Base-by-base conservation (phyloP, 2,329 filamentous ascomycete species). In the Cephalotrichum gorgonifer region DNA sequence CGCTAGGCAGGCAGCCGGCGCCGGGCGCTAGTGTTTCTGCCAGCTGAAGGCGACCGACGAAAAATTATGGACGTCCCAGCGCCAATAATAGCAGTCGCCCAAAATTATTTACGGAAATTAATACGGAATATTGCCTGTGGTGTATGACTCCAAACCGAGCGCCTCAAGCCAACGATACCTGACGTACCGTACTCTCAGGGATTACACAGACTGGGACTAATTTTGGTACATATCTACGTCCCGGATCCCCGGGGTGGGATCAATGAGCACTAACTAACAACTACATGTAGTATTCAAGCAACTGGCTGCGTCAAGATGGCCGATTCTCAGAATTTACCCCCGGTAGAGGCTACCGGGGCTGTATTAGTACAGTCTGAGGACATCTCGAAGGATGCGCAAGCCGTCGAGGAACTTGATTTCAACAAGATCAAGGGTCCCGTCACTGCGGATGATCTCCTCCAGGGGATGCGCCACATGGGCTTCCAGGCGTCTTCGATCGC, bases 391-490 rank as follows among this genome's bases (percentile, higher is more conserved):
- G 84, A 77, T 43, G 79, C 87, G n/a, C 81, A 83, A 56, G 79
- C 87, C 62, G 91, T 98, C 31, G 79, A 86, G 62, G 93, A 95
- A 58, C 78, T 97, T 53, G 91, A 98, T 63, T 98, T 97, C 69
- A 85, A 96, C 70, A 75, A 85, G 47, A 79, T 89, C 66, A 82
- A 81, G 51, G 76, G 80, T 33, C 79, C 84, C 53, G 85, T 96
- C 60, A 94, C 89, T 1, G 90, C 87, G 47, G 85, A 89, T 30
- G 87, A 96, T 62, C 75, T 98, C 55, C 77, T 93, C 23, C 73
- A 81, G 49, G 83, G 84, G 52, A 93, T 97, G 83, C 78, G 78
- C 49, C 75, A 82, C 65, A 96, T 95, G 85, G 93, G 91, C 74
- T 79, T 79, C 56, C 75, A 78, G 55, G 76, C 76, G 14, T 75